Conservation (phyloP, 2,329 filamentous ascomycete species). For the Drechslerella coelobrocha region DNA sequence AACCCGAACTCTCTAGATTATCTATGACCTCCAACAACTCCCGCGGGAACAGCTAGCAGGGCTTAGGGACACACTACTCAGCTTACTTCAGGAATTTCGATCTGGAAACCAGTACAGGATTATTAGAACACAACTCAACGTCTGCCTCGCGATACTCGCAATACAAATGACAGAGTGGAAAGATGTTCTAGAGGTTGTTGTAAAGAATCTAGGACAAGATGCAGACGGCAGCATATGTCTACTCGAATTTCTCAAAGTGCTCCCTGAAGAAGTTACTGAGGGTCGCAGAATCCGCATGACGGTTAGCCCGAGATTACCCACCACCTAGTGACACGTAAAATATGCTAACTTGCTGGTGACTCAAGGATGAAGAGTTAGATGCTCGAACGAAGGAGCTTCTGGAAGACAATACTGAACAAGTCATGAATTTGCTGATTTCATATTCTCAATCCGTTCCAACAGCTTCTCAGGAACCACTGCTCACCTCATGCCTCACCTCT, state of each 20-base stretch:
- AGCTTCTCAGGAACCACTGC: conserved; percentile 69
- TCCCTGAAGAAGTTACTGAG: conserved; percentile 98
- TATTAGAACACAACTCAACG: conserved; percentile 88
- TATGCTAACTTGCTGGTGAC: conserved; percentile 9
- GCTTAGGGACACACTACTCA: conserved; percentile 82
- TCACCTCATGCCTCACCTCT: conserved; percentile 94
- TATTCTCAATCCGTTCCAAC: conserved; percentile 64
- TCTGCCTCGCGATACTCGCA: conserved; percentile 90
- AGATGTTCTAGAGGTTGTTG: conserved; percentile 83
- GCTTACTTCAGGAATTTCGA: conserved; percentile 80
- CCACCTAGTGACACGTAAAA: conserved; percentile 49
- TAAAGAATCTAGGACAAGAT: conserved; percentile 76
- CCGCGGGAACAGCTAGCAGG: conserved; percentile 74
- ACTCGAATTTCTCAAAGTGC: conserved; percentile 92
- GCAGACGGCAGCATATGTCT: conserved; percentile 83
- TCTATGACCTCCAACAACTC: conserved; percentile 92
- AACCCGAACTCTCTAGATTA: conserved; percentile 70
- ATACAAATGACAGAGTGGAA: conserved; percentile 98
- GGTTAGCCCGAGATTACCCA: conserved; percentile 75
- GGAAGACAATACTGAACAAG: conserved; percentile 86
- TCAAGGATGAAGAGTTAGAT: conserved; percentile 90
- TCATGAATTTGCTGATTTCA: conserved; percentile 83
- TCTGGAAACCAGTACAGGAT: conserved; percentile 75
- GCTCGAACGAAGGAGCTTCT: conserved; percentile 86
- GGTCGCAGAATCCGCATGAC: conserved; percentile 99